Evolutionary conservation across 1,284 basidiomycete genomes (phyloP).

Genomic region (Cerioporus squamosus): DNA sequence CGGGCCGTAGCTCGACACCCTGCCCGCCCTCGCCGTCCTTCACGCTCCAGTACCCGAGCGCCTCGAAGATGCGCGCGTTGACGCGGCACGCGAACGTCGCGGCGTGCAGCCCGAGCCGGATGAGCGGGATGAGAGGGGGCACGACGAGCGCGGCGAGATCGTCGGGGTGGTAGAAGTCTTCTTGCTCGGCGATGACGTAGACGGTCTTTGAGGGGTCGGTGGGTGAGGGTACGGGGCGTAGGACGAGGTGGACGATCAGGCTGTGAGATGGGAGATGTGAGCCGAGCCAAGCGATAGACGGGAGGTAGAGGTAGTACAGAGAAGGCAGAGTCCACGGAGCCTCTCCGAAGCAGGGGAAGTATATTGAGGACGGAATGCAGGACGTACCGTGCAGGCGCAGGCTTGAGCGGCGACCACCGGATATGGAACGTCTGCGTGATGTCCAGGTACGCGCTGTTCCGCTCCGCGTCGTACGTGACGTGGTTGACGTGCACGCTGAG

Average conservation of each 20-base stretch:
- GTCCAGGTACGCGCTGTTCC: constrained; percentile 48
- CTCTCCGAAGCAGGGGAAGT: not conserved
- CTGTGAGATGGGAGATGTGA: constrained; percentile 23
- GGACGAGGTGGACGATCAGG: constrained; percentile 42
- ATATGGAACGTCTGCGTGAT: constrained; percentile 55
- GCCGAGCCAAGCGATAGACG: too few species aligned
- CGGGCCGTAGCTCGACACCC: not conserved
- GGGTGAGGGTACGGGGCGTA: constrained; percentile 37
- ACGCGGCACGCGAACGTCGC: constrained; percentile 46
- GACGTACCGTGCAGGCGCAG: constrained; percentile 50
- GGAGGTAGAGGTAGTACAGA: too few species aligned
- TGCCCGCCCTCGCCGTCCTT: constrained; percentile 4
- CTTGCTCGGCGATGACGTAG: constrained; percentile 57
- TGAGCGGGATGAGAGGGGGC: constrained; percentile 52
- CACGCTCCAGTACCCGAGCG: constrained; percentile 17
- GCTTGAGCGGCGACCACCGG: constrained; percentile 48
- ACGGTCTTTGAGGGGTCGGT: constrained; percentile 33
- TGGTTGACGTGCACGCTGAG: too few species aligned
- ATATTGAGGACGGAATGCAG: not conserved
- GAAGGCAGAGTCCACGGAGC: not conserved
- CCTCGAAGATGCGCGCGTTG: constrained; percentile 35
- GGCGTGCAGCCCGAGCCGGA: constrained; percentile 41
- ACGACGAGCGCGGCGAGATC: constrained; percentile 54
- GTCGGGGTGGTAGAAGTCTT: constrained; percentile 67
- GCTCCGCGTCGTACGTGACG: constrained; percentile 49